These are phyloP conservation scores for Aureobasidium sp. DNA, from an alignment of 2,329 filamentous ascomycete species.

Conservation along the genomic window DNA sequence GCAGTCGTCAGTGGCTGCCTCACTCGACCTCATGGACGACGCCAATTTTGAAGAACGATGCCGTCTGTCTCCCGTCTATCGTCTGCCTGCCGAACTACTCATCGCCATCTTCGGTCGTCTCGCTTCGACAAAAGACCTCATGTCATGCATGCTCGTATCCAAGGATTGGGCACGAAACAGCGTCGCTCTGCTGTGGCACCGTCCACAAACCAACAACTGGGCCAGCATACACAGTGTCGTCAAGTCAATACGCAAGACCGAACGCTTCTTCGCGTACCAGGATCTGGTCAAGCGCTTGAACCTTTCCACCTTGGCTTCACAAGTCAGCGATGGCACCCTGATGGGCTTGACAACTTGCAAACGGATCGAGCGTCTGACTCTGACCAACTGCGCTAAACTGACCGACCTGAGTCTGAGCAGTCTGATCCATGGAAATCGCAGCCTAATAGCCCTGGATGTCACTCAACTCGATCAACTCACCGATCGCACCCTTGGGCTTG, in stretches of 20 bases:
- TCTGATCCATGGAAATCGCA: slow-evolving; percentile 69
- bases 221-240: slow-evolving; percentile 73
- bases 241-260: slow-evolving; percentile 60
- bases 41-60: slow-evolving; percentile 44
- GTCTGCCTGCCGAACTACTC: slow-evolving; percentile 87
- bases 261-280: slow-evolving; percentile 82
- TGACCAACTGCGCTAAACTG: slow-evolving; percentile 80
- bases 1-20: slow-evolving; percentile 79
- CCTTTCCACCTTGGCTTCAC: slow-evolving; percentile 66
- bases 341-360: slow-evolving; percentile 76
- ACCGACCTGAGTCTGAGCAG: slow-evolving; percentile 77
- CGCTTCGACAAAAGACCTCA: slow-evolving; percentile 62
- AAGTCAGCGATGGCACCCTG: slow-evolving; percentile 85
- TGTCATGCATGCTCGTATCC: slow-evolving; percentile 88
- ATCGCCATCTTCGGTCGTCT: slow-evolving; percentile 88
- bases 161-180: slow-evolving; percentile 88
- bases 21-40: slow-evolving; percentile 61
- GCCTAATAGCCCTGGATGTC: slow-evolving; percentile 83
- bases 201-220: slow-evolving; percentile 86
- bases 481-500: slow-evolving; percentile 66
- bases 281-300: slow-evolving; percentile 91
- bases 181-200: slow-evolving; percentile 90
- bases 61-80: slow-evolving; percentile 70
- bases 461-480: slow-evolving; percentile 75
- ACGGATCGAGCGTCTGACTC: slow-evolving; percentile 81